phyloP scores from a whole-genome alignment of 2,329 filamentous ascomycete genomes.

The Botrytis squamosa region DNA sequence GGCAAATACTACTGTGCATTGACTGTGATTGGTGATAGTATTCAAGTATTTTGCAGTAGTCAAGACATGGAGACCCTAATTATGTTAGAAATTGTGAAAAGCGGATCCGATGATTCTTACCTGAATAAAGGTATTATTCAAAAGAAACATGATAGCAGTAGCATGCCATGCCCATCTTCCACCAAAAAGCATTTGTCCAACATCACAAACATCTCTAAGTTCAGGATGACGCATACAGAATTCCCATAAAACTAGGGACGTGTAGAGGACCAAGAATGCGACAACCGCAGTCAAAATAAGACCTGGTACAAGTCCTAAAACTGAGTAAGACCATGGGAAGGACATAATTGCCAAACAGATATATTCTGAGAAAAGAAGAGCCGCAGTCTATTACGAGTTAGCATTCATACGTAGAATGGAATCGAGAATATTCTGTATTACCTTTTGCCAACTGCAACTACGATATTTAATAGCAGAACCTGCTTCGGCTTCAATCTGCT shows the following conservation, averaged over 20 bases:
- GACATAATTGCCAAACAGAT: conserved; percentile 94
- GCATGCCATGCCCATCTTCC: conserved; percentile 70
- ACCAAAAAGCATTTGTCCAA: conserved; percentile 95
- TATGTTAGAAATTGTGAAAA: background rate
- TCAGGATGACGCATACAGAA: conserved; percentile 91
- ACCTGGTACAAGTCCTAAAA: conserved; percentile 82
- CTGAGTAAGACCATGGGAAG: conserved; percentile 88
- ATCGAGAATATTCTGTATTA: conserved; percentile 43
- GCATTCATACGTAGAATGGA: background rate
- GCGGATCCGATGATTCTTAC: conserved; percentile 41
- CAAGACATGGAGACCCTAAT: conserved; percentile 73
- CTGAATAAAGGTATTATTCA: conserved; percentile 93
- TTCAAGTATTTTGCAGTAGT: conserved; percentile 86
- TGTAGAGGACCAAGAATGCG: conserved; percentile 79
- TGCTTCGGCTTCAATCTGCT: conserved; percentile 75
- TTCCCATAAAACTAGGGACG: conserved; percentile 68
- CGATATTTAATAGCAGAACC: conserved; percentile 84
- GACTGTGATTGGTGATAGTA: conserved; percentile 71
- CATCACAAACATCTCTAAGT: conserved; percentile 88
- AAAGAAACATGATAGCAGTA: conserved; percentile 80
- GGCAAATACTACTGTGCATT: conserved; percentile 79
- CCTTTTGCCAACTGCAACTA: conserved; percentile 88
- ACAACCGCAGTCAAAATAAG: conserved; percentile 79
- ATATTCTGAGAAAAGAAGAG: conserved; percentile 89
- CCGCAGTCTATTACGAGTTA: conserved; percentile 61